These are phyloP conservation scores for Pleurotus ostreatus DNA, from an alignment of 768 basidiomycete species.

Conservation along the genomic window DNA sequence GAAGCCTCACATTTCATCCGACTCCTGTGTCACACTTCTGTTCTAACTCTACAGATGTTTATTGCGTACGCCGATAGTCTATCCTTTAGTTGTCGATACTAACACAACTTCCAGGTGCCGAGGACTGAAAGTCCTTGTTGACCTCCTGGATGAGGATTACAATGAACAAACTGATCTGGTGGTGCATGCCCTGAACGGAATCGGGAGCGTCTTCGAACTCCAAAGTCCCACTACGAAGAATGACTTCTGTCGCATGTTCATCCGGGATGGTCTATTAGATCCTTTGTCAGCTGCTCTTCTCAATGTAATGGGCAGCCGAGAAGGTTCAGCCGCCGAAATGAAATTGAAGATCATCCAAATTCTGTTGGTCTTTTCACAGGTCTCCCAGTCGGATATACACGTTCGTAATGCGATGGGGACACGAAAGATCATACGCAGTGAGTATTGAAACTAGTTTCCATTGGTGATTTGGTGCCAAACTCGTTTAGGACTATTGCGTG, in stretches of 20 bases:
- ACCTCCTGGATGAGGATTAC: slow-evolving; percentile 96
- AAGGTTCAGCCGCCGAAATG: slow-evolving; percentile 62
- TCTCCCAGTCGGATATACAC: slow-evolving; percentile 92
- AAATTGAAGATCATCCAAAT: slow-evolving; percentile 90
- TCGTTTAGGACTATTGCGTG: slow-evolving; percentile 71
- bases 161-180: slow-evolving; percentile 87
- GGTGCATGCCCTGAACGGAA: slow-evolving; percentile 90
- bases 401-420: slow-evolving; percentile 91
- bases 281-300: slow-evolving; percentile 87
- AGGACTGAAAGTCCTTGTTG: slow-evolving; percentile 90
- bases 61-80: slow-evolving; percentile 75
- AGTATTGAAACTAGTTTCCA: slow-evolving; percentile 26
- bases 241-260: slow-evolving; percentile 98
- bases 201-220: slow-evolving; percentile 92
- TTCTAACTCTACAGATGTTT: slow-evolving; percentile 96
- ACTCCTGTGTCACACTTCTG: slow-evolving; percentile 86
- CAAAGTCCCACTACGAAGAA: slow-evolving; percentile 96
- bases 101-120: slow-evolving; percentile 61
- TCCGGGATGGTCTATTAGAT: slow-evolving; percentile 90
- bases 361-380: slow-evolving; percentile 87
- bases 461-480: slow-evolving; percentile 2
- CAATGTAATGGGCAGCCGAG: slow-evolving; percentile 78
- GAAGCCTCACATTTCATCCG: slow-evolving; percentile 96
- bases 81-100: background rate
- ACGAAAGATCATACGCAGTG: slow-evolving; percentile 84